Evolutionary conservation across 192 early-diverging fungal species (phyloP), one percentile per base, ranked within the genome.

Genomic region (Gaertneriomyces semiglobifer): DNA sequence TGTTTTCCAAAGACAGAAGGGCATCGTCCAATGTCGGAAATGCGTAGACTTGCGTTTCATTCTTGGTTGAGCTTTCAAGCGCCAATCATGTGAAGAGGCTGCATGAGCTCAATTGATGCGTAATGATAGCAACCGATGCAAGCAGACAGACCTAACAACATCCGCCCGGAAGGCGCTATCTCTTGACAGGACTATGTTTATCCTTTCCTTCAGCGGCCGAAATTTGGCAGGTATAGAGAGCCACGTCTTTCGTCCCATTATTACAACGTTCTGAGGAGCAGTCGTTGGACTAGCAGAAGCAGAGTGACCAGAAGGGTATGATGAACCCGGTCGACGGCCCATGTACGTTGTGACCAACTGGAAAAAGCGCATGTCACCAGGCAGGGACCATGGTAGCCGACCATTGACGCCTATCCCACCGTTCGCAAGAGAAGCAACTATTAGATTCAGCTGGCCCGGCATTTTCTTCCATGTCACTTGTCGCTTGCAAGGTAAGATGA

Each of bases 221-320:
- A 87, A 92, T 56, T 85, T 87, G 6, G 56, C 51, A 4, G 96
- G 96, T 51, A 99, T 92, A 4, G 89, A 91, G 67, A 95, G 91
- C 94, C 95, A 99, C 16, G 93, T 95, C 18, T 78, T 75, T 48
- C 94, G 83, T 48, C 96, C 96, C 92, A 99, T 93, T 66, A 99
- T 90, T 48, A 92, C 90, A 0, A 88, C 89, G 73, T 98, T 98
- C 10, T 7, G 46, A 41, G 66, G 53, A 7, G 18, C 4, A 10
- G 9, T 8, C 10, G 33, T 43, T 52, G 47, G 25, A 16, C 61
- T 48, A 5, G 60, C n/a, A 8, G 41, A 44, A 0, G 55, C 5
- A 5, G n/a, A n/a, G 50, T 52, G n/a, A 6, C 20, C 50, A 20
- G n/a, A 5, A 43, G 66, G 66, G 44, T 51, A 68, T 45, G 45